These are phyloP conservation scores for Murraya koenigii DNA, from an alignment of 345 rosid genomes.

Conservation along the genomic window DNA sequence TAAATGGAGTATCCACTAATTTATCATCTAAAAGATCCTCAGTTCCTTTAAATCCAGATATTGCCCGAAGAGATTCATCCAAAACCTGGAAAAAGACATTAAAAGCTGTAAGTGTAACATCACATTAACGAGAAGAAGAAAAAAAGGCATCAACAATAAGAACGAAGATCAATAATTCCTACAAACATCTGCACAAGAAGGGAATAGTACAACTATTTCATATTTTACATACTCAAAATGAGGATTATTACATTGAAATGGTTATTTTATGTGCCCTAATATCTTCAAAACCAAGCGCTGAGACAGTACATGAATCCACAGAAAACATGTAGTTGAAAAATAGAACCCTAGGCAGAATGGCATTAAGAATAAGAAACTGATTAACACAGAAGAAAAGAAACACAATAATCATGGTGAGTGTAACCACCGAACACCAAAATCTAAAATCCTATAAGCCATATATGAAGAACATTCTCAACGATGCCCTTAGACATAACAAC, in stretches of 20 bases:
- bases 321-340: not conserved
- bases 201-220: not conserved
- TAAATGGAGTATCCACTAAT: slow-evolving; percentile 65
- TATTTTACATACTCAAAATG: not conserved
- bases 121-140: not conserved
- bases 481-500: not conserved
- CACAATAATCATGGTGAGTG: not conserved
- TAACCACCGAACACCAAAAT: not conserved
- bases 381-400: not conserved
- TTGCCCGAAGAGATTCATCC: slow-evolving; percentile 87
- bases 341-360: not conserved
- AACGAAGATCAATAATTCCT: not conserved
- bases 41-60: slow-evolving; percentile 92
- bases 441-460: slow-evolving; percentile 6
- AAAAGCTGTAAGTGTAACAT: not conserved
- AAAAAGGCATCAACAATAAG: not conserved
- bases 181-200: not conserved
- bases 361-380: not conserved
- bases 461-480: not conserved
- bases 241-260: not conserved
- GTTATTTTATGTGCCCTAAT: not conserved
- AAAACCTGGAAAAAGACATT: slow-evolving; percentile 52
- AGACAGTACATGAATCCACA: not conserved
- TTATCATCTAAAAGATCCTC: slow-evolving; percentile 75
- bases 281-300: no score